These are phyloP conservation scores for Umbelopsis ramanniana DNA, from an alignment of 192 early-diverging fungal species.

Conservation along the genomic window DNA sequence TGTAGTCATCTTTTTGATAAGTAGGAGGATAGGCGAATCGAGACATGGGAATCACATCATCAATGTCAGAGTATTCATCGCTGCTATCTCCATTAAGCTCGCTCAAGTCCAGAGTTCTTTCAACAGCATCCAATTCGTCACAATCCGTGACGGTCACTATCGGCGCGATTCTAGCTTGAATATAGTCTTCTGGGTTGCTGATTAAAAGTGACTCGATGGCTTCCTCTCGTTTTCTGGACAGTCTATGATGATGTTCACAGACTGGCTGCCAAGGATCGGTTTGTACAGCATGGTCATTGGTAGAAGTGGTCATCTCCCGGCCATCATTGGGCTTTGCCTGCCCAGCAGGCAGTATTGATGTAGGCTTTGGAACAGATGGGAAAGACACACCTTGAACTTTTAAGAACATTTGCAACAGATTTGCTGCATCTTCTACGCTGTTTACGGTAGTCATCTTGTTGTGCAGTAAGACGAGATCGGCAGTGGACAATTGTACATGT, in stretches of 20 bases:
- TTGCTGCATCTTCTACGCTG: neutral
- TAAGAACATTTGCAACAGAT: neutral
- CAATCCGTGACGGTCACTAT: conserved; percentile 4
- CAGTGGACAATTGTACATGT: neutral
- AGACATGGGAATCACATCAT: conserved; percentile 19
- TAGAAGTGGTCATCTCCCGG: too few relatives aligned
- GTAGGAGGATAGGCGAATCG: conserved; percentile 5
- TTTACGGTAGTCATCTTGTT: neutral
- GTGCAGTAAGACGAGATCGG: neutral
- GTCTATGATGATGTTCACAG: neutral
- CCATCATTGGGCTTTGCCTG: neutral
- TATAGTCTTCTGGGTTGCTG: neutral
- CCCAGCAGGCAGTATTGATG: neutral
- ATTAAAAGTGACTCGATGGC: neutral
- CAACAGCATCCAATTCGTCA: neutral
- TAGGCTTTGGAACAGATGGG: neutral
- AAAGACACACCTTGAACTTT: neutral
- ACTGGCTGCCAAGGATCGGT: conserved; percentile 6
- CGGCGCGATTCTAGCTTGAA: neutral
- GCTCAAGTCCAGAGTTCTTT: conserved; percentile 7
- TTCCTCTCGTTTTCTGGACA: neutral
- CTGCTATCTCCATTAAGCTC: conserved; percentile 3
- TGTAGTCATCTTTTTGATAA: neutral
- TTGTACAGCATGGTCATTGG: neutral
- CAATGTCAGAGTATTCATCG: conserved; percentile 1